Conservation (phyloP, 116 monocot genomes). For the Dioscorea cayenensis region DNA sequence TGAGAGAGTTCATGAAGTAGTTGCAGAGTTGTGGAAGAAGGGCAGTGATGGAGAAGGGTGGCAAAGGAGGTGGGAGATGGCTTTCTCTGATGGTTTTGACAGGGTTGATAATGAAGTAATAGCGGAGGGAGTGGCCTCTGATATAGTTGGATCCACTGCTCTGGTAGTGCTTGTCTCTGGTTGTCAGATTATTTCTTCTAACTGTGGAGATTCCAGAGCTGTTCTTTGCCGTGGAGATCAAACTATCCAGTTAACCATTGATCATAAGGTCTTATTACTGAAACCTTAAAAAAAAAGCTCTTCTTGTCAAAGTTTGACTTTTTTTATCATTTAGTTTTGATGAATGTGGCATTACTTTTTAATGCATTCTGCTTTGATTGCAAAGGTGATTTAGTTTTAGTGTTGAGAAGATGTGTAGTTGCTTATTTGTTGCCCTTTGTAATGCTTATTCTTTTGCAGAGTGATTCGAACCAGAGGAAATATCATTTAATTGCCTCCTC, state of each 20-base stretch:
- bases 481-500: too few relatives aligned
- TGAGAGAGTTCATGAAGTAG: slow-evolving; percentile 30
- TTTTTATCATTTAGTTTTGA: too few relatives aligned
- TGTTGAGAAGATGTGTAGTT: too few relatives aligned
- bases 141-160: slow-evolving; percentile 49
- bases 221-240: slow-evolving; percentile 40
- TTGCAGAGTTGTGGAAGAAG: slow-evolving; percentile 35
- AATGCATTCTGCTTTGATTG: too few relatives aligned
- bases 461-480: too few relatives aligned
- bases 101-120: slow-evolving; percentile 43
- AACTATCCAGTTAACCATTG: slow-evolving; percentile 7
- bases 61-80: slow-evolving; percentile 47
- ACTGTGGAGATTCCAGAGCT: slow-evolving; percentile 61
- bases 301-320: too few relatives aligned
- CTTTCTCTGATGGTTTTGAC: slow-evolving; percentile 34
- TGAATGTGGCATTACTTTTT: too few relatives aligned
- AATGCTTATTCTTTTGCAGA: too few relatives aligned
- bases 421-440: too few relatives aligned
- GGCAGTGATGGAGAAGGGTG: slow-evolving; percentile 20
- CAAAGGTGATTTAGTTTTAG: too few relatives aligned
- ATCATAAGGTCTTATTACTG: background rate
- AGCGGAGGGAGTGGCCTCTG: slow-evolving; percentile 27
- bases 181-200: slow-evolving; percentile 52
- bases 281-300: too few relatives aligned
- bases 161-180: slow-evolving; percentile 38